Percentiles rank a stretch among this genome's conserved stretches.
Conservation (phyloP, 2,329 filamentous ascomycete genomes). For the Monosporascus sp. region DNA sequence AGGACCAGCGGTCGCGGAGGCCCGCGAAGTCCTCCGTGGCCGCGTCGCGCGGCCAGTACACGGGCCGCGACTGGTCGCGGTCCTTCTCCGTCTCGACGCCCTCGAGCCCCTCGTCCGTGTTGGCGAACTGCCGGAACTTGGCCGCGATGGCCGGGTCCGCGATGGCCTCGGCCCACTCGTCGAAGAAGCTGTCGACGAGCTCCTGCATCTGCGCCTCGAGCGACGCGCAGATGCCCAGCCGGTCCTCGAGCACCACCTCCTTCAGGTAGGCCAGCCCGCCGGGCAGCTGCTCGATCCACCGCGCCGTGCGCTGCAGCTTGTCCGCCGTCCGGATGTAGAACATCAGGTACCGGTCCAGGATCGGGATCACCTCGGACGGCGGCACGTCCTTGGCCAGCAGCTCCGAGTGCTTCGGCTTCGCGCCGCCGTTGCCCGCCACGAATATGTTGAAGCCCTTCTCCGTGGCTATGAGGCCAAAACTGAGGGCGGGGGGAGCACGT, state of each 20-base stretch:
- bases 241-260: slow-evolving; percentile 78
- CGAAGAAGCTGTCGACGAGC: slow-evolving; percentile 78
- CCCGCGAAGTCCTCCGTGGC: slow-evolving; percentile 67
- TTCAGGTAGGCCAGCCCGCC: slow-evolving; percentile 79
- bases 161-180: slow-evolving; percentile 85
- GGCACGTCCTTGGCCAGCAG: slow-evolving; percentile 82
- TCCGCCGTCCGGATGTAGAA: slow-evolving; percentile 94
- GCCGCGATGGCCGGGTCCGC: slow-evolving; percentile 60
- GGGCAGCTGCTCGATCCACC: slow-evolving; percentile 80
- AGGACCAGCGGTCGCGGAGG: slow-evolving; percentile 56
- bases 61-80: slow-evolving; percentile 66
- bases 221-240: slow-evolving; percentile 75
- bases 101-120: slow-evolving; percentile 66
- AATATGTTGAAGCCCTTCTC: slow-evolving; percentile 94
- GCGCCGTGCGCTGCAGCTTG: slow-evolving; percentile 80
- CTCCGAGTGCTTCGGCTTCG: slow-evolving; percentile 76
- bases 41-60: slow-evolving; percentile 66
- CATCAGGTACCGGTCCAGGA: slow-evolving; percentile 83
- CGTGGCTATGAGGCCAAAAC: slow-evolving; percentile 84
- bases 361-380: slow-evolving; percentile 73
- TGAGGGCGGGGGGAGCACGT: slow-evolving; percentile 21
- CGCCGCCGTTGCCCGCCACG: slow-evolving; percentile 83
- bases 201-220: slow-evolving; percentile 86
- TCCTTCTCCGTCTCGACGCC: slow-evolving; percentile 67
- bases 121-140: slow-evolving; percentile 77